Evolutionary conservation across 2,329 filamentous ascomycete genomes (phyloP), one percentile per base, ranked within the genome.

Genomic region (Penicillium sp.): DNA sequence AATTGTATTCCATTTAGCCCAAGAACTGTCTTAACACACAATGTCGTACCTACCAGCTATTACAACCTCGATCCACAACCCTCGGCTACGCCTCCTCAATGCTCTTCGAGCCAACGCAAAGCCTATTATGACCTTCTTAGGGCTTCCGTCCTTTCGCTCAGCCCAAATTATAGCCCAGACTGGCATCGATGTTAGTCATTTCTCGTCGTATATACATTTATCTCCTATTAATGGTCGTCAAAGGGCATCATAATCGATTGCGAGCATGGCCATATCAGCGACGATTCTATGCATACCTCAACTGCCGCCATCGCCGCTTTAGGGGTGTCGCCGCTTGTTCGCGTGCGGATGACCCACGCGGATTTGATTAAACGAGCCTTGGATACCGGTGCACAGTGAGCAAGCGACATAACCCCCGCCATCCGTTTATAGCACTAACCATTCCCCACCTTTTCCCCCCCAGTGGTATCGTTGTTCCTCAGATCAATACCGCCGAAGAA

Each of bases 401-500:
- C n/a, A n/a, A n/a, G n/a, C n/a, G n/a, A n/a, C n/a, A n/a, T n/a
- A n/a, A n/a, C n/a, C n/a, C n/a, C n/a, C n/a, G n/a, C n/a, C n/a
- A n/a, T n/a, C n/a, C n/a, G n/a, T n/a, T n/a, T n/a, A n/a, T n/a
- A n/a, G n/a, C n/a, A n/a, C n/a, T n/a, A n/a, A n/a, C n/a, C n/a
- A n/a, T n/a, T n/a, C n/a, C n/a, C n/a, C n/a, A n/a, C n/a, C n/a
- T n/a, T n/a, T n/a, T n/a, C n/a, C n/a, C n/a, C n/a, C n/a, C n/a
- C n/a, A n/a, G n/a, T n/a, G 82, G 82, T 79, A 84, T 65, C 30
- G 45, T 64, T 25, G 65, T 69, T 0, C 67, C 65, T 4, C 65
- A 67, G 46, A 63, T 70, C 57, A 82, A 84, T 56, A 80, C 79
- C 0, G 81, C 84, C 0, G 80, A 80, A 22, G 82, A 69, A 50